A percentile compares a stretch with the other conserved stretches of the same genome.
phyloP scores from a whole-genome alignment of 352 stramenopile species.

The Globisporangium iwayamae region DNA sequence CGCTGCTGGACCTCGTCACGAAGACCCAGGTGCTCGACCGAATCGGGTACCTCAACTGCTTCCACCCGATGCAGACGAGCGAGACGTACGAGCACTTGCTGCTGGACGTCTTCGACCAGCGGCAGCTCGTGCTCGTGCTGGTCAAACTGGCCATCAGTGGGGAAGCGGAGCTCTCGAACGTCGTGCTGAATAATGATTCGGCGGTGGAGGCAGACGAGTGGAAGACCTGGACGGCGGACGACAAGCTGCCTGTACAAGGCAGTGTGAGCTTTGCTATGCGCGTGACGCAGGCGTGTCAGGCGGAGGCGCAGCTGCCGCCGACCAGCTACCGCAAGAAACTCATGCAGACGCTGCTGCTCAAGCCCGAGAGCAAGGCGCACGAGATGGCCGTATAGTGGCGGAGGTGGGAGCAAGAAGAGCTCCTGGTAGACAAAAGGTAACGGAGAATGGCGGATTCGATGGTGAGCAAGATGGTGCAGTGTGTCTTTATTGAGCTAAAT shows the following conservation, averaged over 20 bases:
- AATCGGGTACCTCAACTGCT: slow-evolving; percentile 56
- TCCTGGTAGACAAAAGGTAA: too few relatives aligned
- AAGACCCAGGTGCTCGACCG: slow-evolving; percentile 66
- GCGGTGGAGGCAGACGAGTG: slow-evolving; percentile 43
- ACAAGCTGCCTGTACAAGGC: slow-evolving; percentile 44
- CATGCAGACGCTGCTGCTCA: slow-evolving; percentile 53
- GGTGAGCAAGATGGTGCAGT: too few relatives aligned
- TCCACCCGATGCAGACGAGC: slow-evolving; percentile 53
- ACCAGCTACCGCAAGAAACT: slow-evolving; percentile 57
- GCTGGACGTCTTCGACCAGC: slow-evolving; percentile 45
- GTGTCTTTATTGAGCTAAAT: too few relatives aligned
- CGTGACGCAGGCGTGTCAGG: slow-evolving; percentile 31
- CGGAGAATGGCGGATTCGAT: too few relatives aligned
- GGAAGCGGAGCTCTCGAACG: slow-evolving; percentile 45
- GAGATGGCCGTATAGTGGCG: slow-evolving; percentile 20
- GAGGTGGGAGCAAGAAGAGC: too few relatives aligned
- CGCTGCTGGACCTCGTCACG: slow-evolving; percentile 57
- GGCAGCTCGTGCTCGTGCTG: slow-evolving; percentile 52
- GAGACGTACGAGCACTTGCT: slow-evolving; percentile 52
- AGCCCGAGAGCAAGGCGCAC: slow-evolving; percentile 47
- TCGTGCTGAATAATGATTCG: slow-evolving; percentile 41
- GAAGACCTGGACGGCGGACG: slow-evolving; percentile 52
- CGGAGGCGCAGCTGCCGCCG: slow-evolving; percentile 45
- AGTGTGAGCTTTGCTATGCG: slow-evolving; percentile 47
- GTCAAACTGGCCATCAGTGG: slow-evolving; percentile 41